phyloP scores from a whole-genome alignment of 495 filamentous ascomycete species.

The Podospora appendiculata region DNA sequence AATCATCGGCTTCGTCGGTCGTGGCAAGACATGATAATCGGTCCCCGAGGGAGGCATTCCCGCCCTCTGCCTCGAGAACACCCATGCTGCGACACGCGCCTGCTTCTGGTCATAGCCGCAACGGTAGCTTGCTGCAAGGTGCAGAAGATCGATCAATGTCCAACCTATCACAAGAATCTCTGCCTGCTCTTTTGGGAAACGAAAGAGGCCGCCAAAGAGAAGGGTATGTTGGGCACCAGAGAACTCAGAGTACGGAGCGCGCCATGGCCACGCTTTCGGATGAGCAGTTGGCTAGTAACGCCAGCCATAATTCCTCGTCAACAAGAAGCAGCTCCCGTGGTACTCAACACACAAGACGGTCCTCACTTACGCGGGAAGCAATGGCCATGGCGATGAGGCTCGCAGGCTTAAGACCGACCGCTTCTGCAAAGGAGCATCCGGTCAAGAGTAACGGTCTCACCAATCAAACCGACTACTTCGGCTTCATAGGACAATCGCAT shows the following conservation, averaged over 20 bases:
- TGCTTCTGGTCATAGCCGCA: slow-evolving; percentile 11
- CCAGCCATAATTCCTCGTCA: slow-evolving; percentile 9
- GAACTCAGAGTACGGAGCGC: slow-evolving; percentile 19
- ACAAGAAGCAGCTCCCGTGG: slow-evolving; percentile 14
- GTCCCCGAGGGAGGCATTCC: slow-evolving; percentile 15
- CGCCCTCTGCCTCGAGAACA: slow-evolving; percentile 26
- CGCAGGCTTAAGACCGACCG: slow-evolving; percentile 8
- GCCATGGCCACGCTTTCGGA: slow-evolving; percentile 16
- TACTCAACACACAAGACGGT: slow-evolving; percentile 12
- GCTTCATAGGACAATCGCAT: slow-evolving; percentile 12
- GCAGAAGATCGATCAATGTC: slow-evolving; percentile 2
- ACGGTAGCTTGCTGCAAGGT: slow-evolving; percentile 16
- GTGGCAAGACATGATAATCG: slow-evolving; percentile 2
- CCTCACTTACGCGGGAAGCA: slow-evolving; percentile 21
- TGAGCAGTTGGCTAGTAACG: slow-evolving; percentile 13
- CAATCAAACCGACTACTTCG: slow-evolving; percentile 18
- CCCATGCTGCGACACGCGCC: slow-evolving; percentile 22
- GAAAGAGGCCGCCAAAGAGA: slow-evolving; percentile 10
- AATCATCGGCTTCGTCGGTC: background rate
- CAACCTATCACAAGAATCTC: slow-evolving; percentile 12
- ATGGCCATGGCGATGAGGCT: slow-evolving; percentile 22
- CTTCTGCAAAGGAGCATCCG: slow-evolving; percentile 5
- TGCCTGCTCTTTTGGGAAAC: background rate
- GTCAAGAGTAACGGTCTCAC: background rate
- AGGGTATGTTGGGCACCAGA: slow-evolving; percentile 16